Conservation (phyloP, 2,329 filamentous ascomycete species). For the Huntiella omanensis region DNA sequence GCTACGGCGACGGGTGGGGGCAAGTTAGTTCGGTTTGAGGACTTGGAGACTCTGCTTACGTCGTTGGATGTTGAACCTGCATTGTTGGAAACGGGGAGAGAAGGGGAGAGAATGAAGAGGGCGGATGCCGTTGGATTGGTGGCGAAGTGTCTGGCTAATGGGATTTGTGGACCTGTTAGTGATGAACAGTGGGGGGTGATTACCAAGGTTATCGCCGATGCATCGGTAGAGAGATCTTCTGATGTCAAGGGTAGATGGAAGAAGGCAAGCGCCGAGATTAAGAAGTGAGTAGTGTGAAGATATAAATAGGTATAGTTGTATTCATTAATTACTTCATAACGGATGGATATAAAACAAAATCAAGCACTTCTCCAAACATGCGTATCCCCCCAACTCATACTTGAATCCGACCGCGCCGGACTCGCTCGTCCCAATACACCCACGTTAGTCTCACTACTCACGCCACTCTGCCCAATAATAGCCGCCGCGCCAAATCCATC, state of each 20-base stretch:
- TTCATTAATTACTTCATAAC: too few species aligned
- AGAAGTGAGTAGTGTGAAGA: not conserved
- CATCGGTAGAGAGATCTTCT: slow-evolving; percentile 23
- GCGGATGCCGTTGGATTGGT: slow-evolving; percentile 25
- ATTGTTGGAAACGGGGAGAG: slow-evolving; percentile 27
- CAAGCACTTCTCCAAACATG: slow-evolving; percentile 27
- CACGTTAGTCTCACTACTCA: too few species aligned
- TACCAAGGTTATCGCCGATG: slow-evolving; percentile 17
- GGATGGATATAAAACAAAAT: not conserved
- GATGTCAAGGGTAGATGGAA: slow-evolving; percentile 27
- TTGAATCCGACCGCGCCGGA: slow-evolving; percentile 23
- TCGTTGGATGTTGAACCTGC: slow-evolving; percentile 27
- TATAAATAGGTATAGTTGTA: too few species aligned
- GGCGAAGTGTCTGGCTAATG: slow-evolving; percentile 12
- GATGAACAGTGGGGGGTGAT: slow-evolving; percentile 16
- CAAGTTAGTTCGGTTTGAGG: slow-evolving; percentile 11
- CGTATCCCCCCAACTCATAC: slow-evolving; percentile 29
- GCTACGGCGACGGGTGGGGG: slow-evolving; percentile 19
- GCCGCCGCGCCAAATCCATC: too few species aligned
- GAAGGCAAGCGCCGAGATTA: slow-evolving; percentile 17
- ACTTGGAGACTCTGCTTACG: slow-evolving; percentile 22
- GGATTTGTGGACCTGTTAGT: slow-evolving; percentile 21
- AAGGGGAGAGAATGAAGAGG: slow-evolving; percentile 30
- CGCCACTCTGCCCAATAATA: too few species aligned
- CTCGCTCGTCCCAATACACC: slow-evolving; percentile 1